Evolutionary conservation across 495 filamentous ascomycete genomes (phyloP), one percentile per base, ranked within the genome.

Genomic region (Tuber indicum): DNA sequence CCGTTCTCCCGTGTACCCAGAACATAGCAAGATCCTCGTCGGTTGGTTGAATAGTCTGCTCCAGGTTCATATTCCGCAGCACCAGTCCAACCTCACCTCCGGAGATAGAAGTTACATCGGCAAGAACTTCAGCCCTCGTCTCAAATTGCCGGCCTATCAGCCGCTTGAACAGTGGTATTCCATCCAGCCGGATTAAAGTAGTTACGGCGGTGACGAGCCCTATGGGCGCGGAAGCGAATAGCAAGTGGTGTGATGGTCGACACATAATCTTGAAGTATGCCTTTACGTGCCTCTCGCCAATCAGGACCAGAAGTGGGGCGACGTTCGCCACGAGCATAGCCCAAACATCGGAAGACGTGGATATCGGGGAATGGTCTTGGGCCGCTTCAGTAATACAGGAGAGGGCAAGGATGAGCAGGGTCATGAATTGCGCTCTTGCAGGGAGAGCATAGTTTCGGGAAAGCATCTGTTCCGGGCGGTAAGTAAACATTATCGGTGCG

Each of bases 231-330:
- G 74, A 62, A 45, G 74, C 69, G 16, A 41, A 75, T 19, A 75
- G 66, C 23, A 75, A 39, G 19, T 72, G 41, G 44, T 72, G 74
- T 2, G 74, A 72, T n/a, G n/a, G 4, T 2, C 23, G n/a, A 14
- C 36, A 72, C 74, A 75, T 75, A 42, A 75, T 72, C 42, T 75
- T 75, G 42, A 75, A 75, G 43, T 75, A 75, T 21, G 12, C 36
- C 36, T 75, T 75, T 7, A 75, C 62, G 58, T 75, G 66, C 45
- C 72, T 75, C 44, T 72, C 74, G 74, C 69, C 74, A 23, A 75
- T 66, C 9, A 75, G 69, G 9, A 72, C 69, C 39, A 75, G 74
- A 0, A 75, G 74, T 23, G 74, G 69, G 23, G 8, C 74, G 21
- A 75, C 45, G 23, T 75, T 75, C 12, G 74, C 74, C 39, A 75